phyloP scores from a whole-genome alignment of 768 basidiomycete genomes.

The Austroboletus eburneus region DNA sequence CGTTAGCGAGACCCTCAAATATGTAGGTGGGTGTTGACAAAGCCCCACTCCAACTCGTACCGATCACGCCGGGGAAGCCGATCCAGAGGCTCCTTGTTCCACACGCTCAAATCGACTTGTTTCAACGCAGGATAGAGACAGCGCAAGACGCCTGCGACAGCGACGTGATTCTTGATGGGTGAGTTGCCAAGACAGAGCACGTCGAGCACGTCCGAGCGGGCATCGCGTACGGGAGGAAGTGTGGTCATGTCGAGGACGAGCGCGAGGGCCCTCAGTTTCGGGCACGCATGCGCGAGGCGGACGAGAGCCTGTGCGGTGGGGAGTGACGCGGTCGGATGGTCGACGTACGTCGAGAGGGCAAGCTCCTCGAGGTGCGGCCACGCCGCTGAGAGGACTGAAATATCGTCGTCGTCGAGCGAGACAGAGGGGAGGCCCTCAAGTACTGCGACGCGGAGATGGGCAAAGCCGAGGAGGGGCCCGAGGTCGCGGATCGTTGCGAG shows the following conservation, averaged over 20 bases:
- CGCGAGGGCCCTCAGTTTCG: slow-evolving; percentile 12
- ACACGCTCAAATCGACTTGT: slow-evolving; percentile 17
- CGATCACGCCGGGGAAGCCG: slow-evolving; percentile 7
- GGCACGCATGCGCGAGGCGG: slow-evolving; percentile 10
- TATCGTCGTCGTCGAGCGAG: slow-evolving; percentile 13
- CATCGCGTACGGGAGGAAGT: neutral
- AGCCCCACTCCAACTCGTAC: slow-evolving; percentile 15
- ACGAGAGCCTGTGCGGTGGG: slow-evolving; percentile 20
- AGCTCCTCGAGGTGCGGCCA: slow-evolving; percentile 24
- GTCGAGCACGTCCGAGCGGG: slow-evolving; percentile 1
- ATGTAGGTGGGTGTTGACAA: slow-evolving; percentile 15
- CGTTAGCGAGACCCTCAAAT: too few relatives aligned
- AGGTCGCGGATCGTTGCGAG: slow-evolving; percentile 6
- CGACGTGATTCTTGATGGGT: slow-evolving; percentile 4
- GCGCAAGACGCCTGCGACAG: slow-evolving; percentile 10
- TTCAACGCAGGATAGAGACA: slow-evolving; percentile 17
- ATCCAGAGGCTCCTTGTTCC: slow-evolving; percentile 13
- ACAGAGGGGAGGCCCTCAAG: slow-evolving; percentile 17
- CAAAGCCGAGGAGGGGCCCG: slow-evolving; percentile 13
- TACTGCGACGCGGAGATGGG: slow-evolving; percentile 8
- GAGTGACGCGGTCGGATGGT: slow-evolving; percentile 10
- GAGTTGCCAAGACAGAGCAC: slow-evolving; percentile 23
- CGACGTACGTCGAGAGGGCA: slow-evolving; percentile 14
- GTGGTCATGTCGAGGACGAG: slow-evolving; percentile 24
- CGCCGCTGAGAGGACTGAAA: slow-evolving; percentile 10